Conservation (phyloP, 768 basidiomycete genomes). For the Strobilomyces echinocephalus region DNA sequence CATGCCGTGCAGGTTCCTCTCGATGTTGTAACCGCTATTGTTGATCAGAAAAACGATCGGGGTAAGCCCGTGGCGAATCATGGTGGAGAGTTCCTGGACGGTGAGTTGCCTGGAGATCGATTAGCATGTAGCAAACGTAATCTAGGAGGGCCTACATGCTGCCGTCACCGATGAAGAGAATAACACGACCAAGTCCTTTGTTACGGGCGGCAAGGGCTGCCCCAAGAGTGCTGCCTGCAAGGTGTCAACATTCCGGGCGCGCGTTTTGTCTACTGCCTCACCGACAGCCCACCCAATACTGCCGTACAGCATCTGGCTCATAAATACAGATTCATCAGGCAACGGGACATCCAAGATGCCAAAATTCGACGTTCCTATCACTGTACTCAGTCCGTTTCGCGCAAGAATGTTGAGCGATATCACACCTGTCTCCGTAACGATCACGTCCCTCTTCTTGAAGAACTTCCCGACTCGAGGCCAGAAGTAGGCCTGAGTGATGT, state of each 20-base stretch:
- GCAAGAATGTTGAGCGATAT: neutral
- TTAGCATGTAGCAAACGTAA: conserved; percentile 2
- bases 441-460: conserved; percentile 68
- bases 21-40: conserved; percentile 84
- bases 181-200: conserved; percentile 54
- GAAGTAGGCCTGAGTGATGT: conserved; percentile 74
- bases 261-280: conserved; percentile 22
- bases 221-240: conserved; percentile 61
- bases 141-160: conserved; percentile 49
- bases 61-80: conserved; percentile 65
- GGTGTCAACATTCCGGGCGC: neutral
- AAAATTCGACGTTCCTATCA: conserved; percentile 69
- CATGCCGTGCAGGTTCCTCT: conserved; percentile 69
- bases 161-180: conserved; percentile 85
- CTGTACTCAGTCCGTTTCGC: neutral
- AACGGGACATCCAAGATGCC: conserved; percentile 79
- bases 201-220: conserved; percentile 78
- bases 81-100: conserved; percentile 80
- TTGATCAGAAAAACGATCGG: conserved; percentile 85
- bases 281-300: conserved; percentile 90
- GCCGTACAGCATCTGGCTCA: conserved; percentile 85
- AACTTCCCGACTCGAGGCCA: conserved; percentile 78
- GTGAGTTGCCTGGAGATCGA: conserved; percentile 56
- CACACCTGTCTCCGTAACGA: conserved; percentile 82
- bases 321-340: conserved; percentile 60